Conservation (phyloP, 2,329 filamentous ascomycete genomes). For the Esteya vermicola region DNA sequence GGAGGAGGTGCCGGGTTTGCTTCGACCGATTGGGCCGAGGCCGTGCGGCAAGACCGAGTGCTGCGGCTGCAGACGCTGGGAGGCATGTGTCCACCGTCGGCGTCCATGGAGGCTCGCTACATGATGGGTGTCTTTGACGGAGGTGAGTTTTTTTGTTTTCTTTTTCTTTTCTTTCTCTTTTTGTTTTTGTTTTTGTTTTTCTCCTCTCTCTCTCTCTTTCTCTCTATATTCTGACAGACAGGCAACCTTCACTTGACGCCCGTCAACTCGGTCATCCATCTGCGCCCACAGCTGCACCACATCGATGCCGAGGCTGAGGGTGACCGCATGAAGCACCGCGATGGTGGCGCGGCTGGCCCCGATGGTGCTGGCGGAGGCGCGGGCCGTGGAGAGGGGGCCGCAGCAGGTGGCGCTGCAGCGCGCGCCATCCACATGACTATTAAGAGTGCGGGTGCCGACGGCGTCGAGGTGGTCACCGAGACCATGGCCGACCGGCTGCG, state of each 20-base stretch:
- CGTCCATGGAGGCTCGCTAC: slow-evolving; percentile 60
- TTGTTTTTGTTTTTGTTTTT: neutral
- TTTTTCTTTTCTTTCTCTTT: neutral
- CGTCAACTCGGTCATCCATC: slow-evolving; percentile 68
- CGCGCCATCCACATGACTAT: slow-evolving; percentile 78
- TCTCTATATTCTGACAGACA: slow-evolving; percentile 17
- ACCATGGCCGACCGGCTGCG: slow-evolving; percentile 66
- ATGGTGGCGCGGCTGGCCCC: slow-evolving; percentile 22
- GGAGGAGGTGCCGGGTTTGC: slow-evolving; percentile 15
- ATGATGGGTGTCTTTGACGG: slow-evolving; percentile 87
- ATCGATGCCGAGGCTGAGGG: slow-evolving; percentile 73
- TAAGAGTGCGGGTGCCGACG: slow-evolving; percentile 56
- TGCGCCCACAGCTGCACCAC: slow-evolving; percentile 86
- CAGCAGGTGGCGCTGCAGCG: slow-evolving; percentile 32
- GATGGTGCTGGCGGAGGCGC: slow-evolving; percentile 15
- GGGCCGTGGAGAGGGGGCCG: slow-evolving; percentile 18
- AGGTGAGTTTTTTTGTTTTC: slow-evolving; percentile 33
- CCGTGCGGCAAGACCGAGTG: slow-evolving; percentile 55
- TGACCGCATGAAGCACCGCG: slow-evolving; percentile 27
- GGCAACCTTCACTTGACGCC: slow-evolving; percentile 79
- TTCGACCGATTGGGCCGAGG: slow-evolving; percentile 48
- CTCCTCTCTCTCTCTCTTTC: neutral
- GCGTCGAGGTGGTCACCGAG: slow-evolving; percentile 43
- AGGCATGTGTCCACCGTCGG: slow-evolving; percentile 42
- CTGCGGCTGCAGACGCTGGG: slow-evolving; percentile 73